These are phyloP conservation scores for Cladosporium colombiae DNA, from an alignment of 2,329 filamentous ascomycete genomes.

Conservation along the genomic window DNA sequence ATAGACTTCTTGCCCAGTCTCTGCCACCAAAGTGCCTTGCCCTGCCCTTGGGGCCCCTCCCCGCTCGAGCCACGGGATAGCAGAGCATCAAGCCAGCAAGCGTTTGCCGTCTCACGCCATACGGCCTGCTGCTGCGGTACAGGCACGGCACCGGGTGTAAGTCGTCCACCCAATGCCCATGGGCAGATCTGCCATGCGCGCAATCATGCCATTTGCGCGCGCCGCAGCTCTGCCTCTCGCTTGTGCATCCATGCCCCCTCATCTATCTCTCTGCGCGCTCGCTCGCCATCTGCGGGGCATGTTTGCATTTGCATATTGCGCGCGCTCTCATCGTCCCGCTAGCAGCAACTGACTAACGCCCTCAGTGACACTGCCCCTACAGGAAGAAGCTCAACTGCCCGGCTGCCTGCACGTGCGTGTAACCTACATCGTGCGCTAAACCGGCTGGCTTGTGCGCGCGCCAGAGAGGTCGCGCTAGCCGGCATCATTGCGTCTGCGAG, in stretches of 20 bases:
- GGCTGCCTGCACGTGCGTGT: neutral
- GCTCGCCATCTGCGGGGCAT: conserved; percentile 2
- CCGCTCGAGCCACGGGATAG: neutral
- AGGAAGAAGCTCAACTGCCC: neutral
- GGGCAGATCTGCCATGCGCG: neutral
- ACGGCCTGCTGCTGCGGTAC: neutral
- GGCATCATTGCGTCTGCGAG: conserved; percentile 14
- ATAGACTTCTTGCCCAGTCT: conserved; percentile 8
- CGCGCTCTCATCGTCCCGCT: neutral
- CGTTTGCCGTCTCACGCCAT: conserved; percentile 13
- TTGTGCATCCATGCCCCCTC: neutral
- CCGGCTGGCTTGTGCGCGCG: conserved; percentile 6
- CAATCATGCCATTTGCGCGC: conserved; percentile 7
- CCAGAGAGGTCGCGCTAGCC: neutral
- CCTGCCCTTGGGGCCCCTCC: neutral
- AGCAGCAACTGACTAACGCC: neutral
- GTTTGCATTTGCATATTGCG: neutral
- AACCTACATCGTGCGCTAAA: neutral
- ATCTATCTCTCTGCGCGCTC: neutral
- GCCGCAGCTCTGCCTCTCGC: neutral
- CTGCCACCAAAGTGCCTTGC: neutral
- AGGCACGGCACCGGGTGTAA: neutral
- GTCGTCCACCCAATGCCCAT: conserved; percentile 8
- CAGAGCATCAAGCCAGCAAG: neutral
- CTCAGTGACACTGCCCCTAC: neutral